A percentile compares a stretch with the other conserved stretches of the same genome.
Conservation (phyloP, 2,329 filamentous ascomycete species). For the Sporothrix euskadiensis region DNA sequence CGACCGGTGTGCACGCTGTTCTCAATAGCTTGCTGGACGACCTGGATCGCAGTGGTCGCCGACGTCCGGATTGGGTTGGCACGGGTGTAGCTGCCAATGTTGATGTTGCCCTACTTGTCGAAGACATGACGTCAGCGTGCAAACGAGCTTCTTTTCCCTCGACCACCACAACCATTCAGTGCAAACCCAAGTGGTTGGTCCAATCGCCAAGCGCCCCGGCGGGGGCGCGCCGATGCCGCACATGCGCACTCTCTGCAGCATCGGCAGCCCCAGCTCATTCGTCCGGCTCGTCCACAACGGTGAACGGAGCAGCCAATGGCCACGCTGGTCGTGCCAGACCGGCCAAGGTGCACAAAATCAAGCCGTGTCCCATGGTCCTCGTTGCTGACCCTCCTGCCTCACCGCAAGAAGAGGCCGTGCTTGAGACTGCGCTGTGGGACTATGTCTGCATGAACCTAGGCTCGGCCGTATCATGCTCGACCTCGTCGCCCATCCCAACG, state of each 20-base stretch:
- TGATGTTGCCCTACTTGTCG: constrained; percentile 69
- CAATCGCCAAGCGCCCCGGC: constrained; percentile 72
- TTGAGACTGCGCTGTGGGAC: constrained; percentile 31
- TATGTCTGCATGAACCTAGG: constrained; percentile 43
- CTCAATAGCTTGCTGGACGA: constrained; percentile 59
- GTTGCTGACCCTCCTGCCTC: constrained; percentile 25
- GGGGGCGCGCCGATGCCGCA: constrained; percentile 66
- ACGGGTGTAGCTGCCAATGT: constrained; percentile 55
- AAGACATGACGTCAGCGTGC: constrained; percentile 63
- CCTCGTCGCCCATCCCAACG: background rate
- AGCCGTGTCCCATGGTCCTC: constrained; percentile 33
- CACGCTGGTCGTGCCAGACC: background rate
- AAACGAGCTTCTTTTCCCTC: background rate
- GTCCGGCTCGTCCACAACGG: background rate
- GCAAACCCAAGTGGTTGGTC: constrained; percentile 82
- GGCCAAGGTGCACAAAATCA: constrained; percentile 29
- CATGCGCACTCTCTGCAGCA: constrained; percentile 61
- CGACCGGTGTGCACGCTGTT: constrained; percentile 43
- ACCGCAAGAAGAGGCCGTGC: constrained; percentile 17
- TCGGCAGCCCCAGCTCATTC: background rate
- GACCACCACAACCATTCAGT: constrained; percentile 57
- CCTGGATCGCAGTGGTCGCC: constrained; percentile 32
- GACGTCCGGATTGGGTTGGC: constrained; percentile 49
- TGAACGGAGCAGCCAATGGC: background rate
- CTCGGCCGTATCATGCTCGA: constrained; percentile 34